Conservation (phyloP, 1,284 basidiomycete genomes). For the Microbotryum silenes-acaulis region DNA sequence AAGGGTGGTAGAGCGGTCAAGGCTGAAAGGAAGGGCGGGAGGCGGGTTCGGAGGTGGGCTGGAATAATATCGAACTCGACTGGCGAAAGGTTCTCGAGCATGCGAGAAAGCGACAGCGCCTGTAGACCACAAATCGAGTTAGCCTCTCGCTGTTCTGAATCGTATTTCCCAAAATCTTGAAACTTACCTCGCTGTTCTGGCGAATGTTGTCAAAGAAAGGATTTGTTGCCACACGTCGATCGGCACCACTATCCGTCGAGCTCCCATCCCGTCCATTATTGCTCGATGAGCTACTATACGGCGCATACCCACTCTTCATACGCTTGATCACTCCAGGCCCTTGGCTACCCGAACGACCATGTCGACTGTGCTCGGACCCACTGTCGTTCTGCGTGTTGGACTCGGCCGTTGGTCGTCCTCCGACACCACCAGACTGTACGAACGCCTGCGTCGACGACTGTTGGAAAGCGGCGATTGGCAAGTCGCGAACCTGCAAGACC, state of each 20-base stretch:
- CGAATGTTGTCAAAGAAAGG: conserved; percentile 76
- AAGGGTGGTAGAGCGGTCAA: conserved; percentile 51
- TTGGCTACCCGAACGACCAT: too few relatives aligned
- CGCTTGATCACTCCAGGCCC: too few relatives aligned
- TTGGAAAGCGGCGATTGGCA: conserved; percentile 60
- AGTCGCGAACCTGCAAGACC: conserved; percentile 52
- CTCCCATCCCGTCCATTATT: neutral
- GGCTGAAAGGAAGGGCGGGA: conserved; percentile 73
- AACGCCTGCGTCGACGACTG: conserved; percentile 48
- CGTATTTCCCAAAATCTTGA: neutral
- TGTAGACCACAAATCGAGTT: conserved; percentile 1
- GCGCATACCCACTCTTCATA: too few relatives aligned
- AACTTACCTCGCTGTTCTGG: conserved; percentile 67
- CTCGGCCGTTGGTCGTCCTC: conserved; percentile 10
- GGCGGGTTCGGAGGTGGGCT: conserved; percentile 39
- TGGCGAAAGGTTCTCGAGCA: conserved; percentile 58
- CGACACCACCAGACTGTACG: conserved; percentile 8
- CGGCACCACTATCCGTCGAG: too few relatives aligned
- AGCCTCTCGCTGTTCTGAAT: conserved; percentile 67
- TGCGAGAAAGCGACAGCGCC: conserved; percentile 33
- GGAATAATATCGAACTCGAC: conserved; percentile 57
- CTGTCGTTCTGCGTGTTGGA: neutral
- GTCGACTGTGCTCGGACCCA: too few relatives aligned
- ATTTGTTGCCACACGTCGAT: conserved; percentile 35
- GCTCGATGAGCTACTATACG: too few relatives aligned